Conservation (phyloP, 176 grass and related monocot species). For the Typha latifolia region DNA sequence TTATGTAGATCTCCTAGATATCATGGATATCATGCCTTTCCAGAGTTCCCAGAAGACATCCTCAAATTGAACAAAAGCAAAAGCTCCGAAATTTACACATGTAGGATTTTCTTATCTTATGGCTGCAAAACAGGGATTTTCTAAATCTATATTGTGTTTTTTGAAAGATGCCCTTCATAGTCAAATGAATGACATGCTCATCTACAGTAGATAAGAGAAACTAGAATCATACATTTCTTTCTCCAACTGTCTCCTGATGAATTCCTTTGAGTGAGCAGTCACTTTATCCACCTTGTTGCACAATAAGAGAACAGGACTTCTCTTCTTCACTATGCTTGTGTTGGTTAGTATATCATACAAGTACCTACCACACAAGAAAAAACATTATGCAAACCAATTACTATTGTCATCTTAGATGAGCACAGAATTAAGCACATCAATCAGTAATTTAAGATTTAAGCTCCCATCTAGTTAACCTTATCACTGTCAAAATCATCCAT, state of each 20-base stretch:
- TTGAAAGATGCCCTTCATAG: too few relatives aligned
- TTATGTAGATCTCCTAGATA: too few relatives aligned
- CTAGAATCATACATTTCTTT: conserved; percentile 71
- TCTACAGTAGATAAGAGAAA: background rate
- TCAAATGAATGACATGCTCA: background rate
- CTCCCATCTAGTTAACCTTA: too few relatives aligned
- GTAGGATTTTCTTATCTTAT: too few relatives aligned
- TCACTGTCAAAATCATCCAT: background rate
- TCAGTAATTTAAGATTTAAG: too few relatives aligned
- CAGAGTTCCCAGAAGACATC: too few relatives aligned
- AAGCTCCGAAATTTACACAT: too few relatives aligned
- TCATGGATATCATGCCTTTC: too few relatives aligned
- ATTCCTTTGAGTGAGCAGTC: conserved; percentile 92
- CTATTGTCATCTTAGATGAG: too few relatives aligned
- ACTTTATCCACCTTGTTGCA: conserved; percentile 98
- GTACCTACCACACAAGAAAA: conserved; percentile 35
- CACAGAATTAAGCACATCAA: background rate
- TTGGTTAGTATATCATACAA: conserved; percentile 92
- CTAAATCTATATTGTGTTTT: too few relatives aligned
- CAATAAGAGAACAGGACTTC: conserved; percentile 63
- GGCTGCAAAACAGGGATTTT: too few relatives aligned
- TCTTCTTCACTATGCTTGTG: conserved; percentile 61
- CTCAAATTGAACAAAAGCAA: too few relatives aligned
- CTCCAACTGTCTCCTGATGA: conserved; percentile 92
- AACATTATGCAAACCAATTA: background rate